phyloP scores from a whole-genome alignment of 345 rosid genomes.

The Lagerstroemia speciosa region DNA sequence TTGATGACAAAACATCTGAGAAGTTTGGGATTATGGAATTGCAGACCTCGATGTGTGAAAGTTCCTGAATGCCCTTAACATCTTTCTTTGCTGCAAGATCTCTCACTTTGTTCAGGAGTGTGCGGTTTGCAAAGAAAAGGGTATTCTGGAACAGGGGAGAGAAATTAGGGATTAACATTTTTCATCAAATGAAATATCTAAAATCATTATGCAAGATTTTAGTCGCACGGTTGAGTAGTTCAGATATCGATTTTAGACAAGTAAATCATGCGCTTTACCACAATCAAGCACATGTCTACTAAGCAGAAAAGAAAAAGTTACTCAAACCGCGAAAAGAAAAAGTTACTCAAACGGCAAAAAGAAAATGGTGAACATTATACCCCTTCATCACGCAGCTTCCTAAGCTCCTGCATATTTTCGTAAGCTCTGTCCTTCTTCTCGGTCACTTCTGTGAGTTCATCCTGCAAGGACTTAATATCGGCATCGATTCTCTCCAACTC shows the following conservation, averaged over 20 bases:
- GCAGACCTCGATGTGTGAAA: conserved; percentile 41
- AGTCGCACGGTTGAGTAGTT: not conserved
- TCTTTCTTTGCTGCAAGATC: conserved; percentile 56
- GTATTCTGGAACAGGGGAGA: conserved; percentile 37
- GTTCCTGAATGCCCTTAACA: conserved; percentile 45
- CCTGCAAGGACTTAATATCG: conserved; percentile 48
- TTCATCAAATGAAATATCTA: not conserved
- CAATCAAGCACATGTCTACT: not conserved
- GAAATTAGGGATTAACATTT: not conserved
- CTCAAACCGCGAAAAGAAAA: not conserved
- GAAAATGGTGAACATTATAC: conserved; percentile 23
- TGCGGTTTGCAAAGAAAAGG: conserved; percentile 34
- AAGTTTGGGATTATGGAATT: not conserved
- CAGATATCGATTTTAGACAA: not conserved
- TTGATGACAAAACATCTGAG: not conserved
- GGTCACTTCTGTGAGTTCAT: conserved; percentile 36
- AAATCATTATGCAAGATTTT: not conserved
- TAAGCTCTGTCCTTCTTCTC: conserved; percentile 57
- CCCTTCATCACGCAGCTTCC: conserved; percentile 61
- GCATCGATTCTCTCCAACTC: conserved; percentile 45
- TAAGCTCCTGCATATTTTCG: conserved; percentile 42
- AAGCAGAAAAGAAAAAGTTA: not conserved
- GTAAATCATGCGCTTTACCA: not conserved
- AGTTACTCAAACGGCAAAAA: not conserved
- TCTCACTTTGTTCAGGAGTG: conserved; percentile 42